Base-by-base conservation (phyloP, 495 filamentous ascomycete genomes). In the Recurvomyces mirabilis region DNA sequence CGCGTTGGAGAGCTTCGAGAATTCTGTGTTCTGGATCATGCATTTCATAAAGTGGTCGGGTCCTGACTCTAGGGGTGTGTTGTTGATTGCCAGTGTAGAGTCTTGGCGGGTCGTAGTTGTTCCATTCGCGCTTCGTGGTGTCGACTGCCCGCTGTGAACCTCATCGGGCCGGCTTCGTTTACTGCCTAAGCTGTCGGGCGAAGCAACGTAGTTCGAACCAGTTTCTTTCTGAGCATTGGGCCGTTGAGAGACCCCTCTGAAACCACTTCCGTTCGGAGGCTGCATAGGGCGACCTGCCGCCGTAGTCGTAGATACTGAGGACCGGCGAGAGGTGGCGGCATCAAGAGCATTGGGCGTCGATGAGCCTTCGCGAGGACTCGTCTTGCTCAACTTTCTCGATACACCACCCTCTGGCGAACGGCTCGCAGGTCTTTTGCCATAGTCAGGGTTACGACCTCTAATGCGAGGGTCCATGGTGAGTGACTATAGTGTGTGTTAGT, bases 401-500 rank as follows among this genome's bases (percentile, higher is more conserved):
- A 14, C 21, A 11, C 4, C 45, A 22, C 28, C 28, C 24, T 41
- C 45, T 7, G 45, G 45, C 15, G 45, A 48, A 4, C 38, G 14
- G 35, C 45, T 48, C n/a, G 22, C 24, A 5, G 4, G 4, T 13
- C 44, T 17, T 19, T 47, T 47, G 3, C 11, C 21, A 21, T 11
- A 17, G 6, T 13, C 6, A 11, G 15, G 28, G 9, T 13, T 18
- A 9, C 17, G 28, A 14, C 13, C 9, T 26, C 46, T 30, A 30
- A 18, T 49, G 15, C 7, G 38, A 28, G 37, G 11, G 11, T 40
- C 37, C 18, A 6, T 26, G 37, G 7, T 13, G 20, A 13, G 7
- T 5, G 37, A 15, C 9, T 20, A 47, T 7, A 15, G 44, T 41
- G 49, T 47, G 43, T n/a, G 49, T 33, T 3, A 29, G 43, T 52